phyloP scores from a whole-genome alignment of 805 yeast genomes.

The Pichia gijzeniarum region DNA sequence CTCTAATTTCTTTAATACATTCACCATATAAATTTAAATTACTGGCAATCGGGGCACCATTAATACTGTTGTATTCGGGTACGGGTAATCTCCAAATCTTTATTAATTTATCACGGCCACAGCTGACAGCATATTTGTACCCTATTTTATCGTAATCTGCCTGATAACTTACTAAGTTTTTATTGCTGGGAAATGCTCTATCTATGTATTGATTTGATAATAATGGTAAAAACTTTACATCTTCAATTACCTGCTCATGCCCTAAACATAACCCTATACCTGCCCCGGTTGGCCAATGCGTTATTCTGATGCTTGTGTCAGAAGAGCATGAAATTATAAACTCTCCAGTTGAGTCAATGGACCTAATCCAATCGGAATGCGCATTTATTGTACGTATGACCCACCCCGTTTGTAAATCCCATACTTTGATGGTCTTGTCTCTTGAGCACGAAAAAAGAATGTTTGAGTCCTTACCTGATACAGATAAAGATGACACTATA shows the following conservation, averaged over 20 bases:
- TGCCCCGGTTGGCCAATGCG: slow-evolving; percentile 59
- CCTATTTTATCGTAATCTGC: slow-evolving; percentile 36
- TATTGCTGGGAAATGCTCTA: slow-evolving; percentile 27
- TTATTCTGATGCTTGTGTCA: slow-evolving; percentile 66
- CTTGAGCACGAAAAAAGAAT: slow-evolving; percentile 56
- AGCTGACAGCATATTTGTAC: slow-evolving; percentile 68
- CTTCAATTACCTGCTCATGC: slow-evolving; percentile 80
- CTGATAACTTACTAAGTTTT: background rate
- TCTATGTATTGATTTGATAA: slow-evolving; percentile 44
- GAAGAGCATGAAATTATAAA: slow-evolving; percentile 68
- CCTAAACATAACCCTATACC: slow-evolving; percentile 65
- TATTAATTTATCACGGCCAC: slow-evolving; percentile 70
- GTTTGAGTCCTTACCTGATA: slow-evolving; percentile 41
- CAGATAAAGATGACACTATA: slow-evolving; percentile 59
- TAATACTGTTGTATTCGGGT: slow-evolving; percentile 45
- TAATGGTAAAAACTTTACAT: slow-evolving; percentile 57
- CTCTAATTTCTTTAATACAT: slow-evolving; percentile 50
- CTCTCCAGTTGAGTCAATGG: slow-evolving; percentile 37
- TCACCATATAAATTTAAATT: slow-evolving; percentile 55
- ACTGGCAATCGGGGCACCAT: slow-evolving; percentile 33
- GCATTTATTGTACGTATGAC: slow-evolving; percentile 61
- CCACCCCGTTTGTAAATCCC: slow-evolving; percentile 68
- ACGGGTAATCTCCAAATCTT: slow-evolving; percentile 74
- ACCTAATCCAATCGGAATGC: slow-evolving; percentile 85
- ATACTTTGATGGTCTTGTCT: slow-evolving; percentile 52